Conservation (phyloP, 306 rosid species). For the Hippophae rhamnoides region DNA sequence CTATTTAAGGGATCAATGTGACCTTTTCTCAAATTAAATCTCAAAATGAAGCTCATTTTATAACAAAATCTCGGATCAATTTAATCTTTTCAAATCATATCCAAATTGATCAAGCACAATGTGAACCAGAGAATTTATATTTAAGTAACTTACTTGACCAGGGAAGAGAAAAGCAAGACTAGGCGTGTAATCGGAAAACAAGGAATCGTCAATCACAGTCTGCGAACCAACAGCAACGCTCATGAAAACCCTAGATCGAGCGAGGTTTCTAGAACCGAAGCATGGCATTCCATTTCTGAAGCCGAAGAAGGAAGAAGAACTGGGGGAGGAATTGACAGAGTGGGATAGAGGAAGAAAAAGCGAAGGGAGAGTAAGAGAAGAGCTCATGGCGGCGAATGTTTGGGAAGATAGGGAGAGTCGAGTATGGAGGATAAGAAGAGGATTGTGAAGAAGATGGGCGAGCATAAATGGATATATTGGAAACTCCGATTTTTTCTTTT, state of each 20-base stretch:
- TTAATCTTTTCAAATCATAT: not conserved
- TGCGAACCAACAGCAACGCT: constrained; percentile 63
- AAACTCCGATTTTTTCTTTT: not conserved
- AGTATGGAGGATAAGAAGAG: constrained; percentile 24
- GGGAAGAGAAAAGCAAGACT: constrained; percentile 78
- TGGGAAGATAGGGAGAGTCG: not conserved
- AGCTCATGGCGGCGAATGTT: constrained; percentile 18
- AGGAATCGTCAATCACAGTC: constrained; percentile 31
- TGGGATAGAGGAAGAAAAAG: constrained; percentile 27
- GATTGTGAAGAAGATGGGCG: constrained; percentile 13
- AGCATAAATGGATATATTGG: constrained; percentile 11
- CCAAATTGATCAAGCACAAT: not conserved
- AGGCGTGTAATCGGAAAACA: constrained; percentile 67
- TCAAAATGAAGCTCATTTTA: too few relatives aligned
- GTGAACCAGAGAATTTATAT: not conserved
- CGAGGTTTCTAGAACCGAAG: constrained; percentile 16
- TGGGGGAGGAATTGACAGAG: constrained; percentile 18
- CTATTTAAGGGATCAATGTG: too few relatives aligned
- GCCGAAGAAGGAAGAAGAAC: constrained; percentile 17
- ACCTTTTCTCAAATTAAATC: too few relatives aligned
- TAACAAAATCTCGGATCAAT: too few relatives aligned
- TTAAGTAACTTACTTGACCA: constrained; percentile 52
- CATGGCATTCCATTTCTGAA: constrained; percentile 29
- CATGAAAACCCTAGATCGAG: constrained; percentile 70
- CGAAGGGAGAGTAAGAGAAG: constrained; percentile 18